phyloP scores from a whole-genome alignment of 2,329 filamentous ascomycete genomes.

The Dothidotthia symphoricarpi region DNA sequence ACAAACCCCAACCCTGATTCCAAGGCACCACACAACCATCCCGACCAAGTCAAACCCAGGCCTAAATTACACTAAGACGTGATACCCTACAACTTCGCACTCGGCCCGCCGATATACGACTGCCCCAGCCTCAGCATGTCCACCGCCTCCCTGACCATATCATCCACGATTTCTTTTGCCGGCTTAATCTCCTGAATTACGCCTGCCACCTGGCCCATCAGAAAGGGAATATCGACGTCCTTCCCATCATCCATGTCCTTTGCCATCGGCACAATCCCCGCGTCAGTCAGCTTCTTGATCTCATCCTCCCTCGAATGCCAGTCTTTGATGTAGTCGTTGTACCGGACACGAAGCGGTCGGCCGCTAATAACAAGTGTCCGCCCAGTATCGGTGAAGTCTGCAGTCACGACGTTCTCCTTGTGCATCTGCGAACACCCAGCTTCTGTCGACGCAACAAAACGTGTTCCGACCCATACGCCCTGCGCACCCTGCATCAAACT shows the following conservation, averaged over 20 bases:
- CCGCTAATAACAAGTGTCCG: constrained; percentile 81
- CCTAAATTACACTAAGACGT: too few species aligned
- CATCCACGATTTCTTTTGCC: constrained; percentile 78
- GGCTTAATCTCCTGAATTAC: constrained; percentile 75
- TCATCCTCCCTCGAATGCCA: constrained; percentile 78
- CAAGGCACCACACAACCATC: too few species aligned
- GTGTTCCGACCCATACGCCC: constrained; percentile 91
- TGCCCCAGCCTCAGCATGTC: constrained; percentile 41
- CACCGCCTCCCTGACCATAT: constrained; percentile 66
- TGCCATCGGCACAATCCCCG: constrained; percentile 76
- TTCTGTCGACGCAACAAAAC: constrained; percentile 82
- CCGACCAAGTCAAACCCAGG: too few species aligned
- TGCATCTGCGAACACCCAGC: constrained; percentile 78
- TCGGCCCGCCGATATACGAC: constrained; percentile 32
- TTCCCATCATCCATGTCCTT: constrained; percentile 79
- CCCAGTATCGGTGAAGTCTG: constrained; percentile 74
- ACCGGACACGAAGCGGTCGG: constrained; percentile 73
- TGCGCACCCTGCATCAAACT: constrained; percentile 83
- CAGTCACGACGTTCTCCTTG: constrained; percentile 80
- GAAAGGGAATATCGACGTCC: constrained; percentile 79
- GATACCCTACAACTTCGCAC: constrained; percentile 35
- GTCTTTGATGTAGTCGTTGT: constrained; percentile 76
- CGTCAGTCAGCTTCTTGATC: constrained; percentile 71
- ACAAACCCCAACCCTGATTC: too few species aligned
- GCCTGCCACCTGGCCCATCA: constrained; percentile 93